These are phyloP conservation scores for Pyrenophora tritici-repentis DNA, from an alignment of 2,329 filamentous ascomycete genomes.

Conservation along the genomic window DNA sequence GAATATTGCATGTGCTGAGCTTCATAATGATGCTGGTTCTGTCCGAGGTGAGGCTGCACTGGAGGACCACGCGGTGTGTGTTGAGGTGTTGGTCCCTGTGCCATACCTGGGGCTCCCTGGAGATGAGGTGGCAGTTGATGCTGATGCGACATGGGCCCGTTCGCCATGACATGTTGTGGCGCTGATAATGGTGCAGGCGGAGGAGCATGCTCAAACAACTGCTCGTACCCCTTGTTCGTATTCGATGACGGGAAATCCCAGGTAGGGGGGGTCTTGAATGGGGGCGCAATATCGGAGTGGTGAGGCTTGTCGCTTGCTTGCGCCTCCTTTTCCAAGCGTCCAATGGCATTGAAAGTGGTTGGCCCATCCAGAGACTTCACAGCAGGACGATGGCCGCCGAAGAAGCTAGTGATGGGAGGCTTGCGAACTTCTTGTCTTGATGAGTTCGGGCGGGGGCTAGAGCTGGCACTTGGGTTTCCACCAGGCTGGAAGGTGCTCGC, in stretches of 20 bases:
- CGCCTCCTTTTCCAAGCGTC: conserved; percentile 71
- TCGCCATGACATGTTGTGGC: conserved; percentile 63
- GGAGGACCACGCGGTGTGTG: conserved; percentile 80
- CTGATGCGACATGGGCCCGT: conserved; percentile 77
- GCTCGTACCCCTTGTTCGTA: conserved; percentile 75
- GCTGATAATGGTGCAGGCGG: conserved; percentile 63
- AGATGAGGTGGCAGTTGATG: conserved; percentile 84
- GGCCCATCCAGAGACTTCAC: conserved; percentile 58
- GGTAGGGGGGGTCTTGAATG: conserved; percentile 82
- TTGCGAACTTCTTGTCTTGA: conserved; percentile 39
- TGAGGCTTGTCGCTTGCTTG: conserved; percentile 56
- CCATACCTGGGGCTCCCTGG: conserved; percentile 70
- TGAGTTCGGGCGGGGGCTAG: conserved; percentile 69
- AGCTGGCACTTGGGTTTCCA: conserved; percentile 63
- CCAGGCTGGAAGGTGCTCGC: conserved; percentile 81
- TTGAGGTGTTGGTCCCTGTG: conserved; percentile 71
- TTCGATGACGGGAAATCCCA: conserved; percentile 77
- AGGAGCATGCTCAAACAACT: conserved; percentile 75
- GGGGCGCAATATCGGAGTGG: conserved; percentile 81
- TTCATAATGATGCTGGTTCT: conserved; percentile 73
- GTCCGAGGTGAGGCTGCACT: conserved; percentile 71
- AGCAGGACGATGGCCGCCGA: conserved; percentile 71
- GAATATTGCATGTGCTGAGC: conserved; percentile 87
- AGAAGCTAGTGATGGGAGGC: conserved; percentile 55
- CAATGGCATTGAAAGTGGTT: conserved; percentile 65